Percentiles rank a stretch among this genome's conserved stretches.
Conservation (phyloP, 768 basidiomycete species). For the Agrocybe praecox region DNA sequence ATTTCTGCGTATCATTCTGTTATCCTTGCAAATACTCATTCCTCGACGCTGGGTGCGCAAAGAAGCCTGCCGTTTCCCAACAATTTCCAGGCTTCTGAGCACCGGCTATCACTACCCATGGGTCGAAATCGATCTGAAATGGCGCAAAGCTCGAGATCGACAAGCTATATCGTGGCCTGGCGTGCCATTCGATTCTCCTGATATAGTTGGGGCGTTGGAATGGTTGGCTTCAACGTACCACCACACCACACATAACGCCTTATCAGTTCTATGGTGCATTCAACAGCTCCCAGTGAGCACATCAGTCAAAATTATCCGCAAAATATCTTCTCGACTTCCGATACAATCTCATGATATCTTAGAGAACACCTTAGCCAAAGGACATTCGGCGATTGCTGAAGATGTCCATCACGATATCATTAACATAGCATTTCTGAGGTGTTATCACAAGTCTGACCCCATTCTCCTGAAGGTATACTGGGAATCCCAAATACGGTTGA, state of each 20-base stretch:
- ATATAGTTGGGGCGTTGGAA: conserved; percentile 5
- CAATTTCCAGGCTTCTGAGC: neutral
- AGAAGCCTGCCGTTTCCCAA: neutral
- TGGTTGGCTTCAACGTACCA: conserved; percentile 4
- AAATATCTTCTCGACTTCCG: neutral
- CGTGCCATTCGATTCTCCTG: neutral
- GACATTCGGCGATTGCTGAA: neutral
- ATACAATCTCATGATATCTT: neutral
- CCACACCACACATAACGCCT: conserved; percentile 2
- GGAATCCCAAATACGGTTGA: conserved; percentile 11
- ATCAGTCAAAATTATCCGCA: conserved; percentile 2
- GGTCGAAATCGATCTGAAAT: conserved; percentile 9
- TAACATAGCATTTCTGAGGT: conserved; percentile 5
- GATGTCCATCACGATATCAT: conserved; percentile 1
- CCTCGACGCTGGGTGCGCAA: neutral
- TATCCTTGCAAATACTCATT: neutral
- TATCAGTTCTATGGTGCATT: conserved; percentile 6
- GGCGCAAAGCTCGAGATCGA: conserved; percentile 5
- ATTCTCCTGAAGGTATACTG: conserved; percentile 6
- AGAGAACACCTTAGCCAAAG: neutral
- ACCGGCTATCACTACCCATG: conserved; percentile 7
- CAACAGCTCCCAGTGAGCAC: neutral
- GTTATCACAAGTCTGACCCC: neutral
- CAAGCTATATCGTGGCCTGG: neutral
- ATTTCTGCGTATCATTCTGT: conserved; percentile 6